Percentiles rank a stretch among this genome's conserved stretches.
phyloP scores from a whole-genome alignment of 768 basidiomycete species.

The Pilatotrama ljubarskyi region DNA sequence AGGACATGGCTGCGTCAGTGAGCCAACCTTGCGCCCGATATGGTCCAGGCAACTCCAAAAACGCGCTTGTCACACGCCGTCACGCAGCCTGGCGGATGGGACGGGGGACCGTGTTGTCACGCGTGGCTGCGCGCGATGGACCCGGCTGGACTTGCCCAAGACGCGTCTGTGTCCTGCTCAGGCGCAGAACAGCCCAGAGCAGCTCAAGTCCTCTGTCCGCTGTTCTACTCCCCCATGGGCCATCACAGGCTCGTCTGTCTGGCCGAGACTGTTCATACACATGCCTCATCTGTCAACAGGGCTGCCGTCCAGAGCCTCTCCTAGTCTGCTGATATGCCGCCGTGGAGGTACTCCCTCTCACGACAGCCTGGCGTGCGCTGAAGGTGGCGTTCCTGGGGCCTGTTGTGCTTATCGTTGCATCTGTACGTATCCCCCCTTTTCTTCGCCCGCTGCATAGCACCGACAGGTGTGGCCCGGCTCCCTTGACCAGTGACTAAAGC shows the following conservation, averaged over 20 bases:
- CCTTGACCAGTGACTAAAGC: too few species aligned
- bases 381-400: too few species aligned
- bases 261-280: not conserved
- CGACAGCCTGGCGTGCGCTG: not conserved
- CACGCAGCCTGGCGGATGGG: not conserved
- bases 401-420: not conserved
- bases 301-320: not conserved
- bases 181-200: not conserved
- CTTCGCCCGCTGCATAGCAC: not conserved
- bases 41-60: conserved; percentile 5
- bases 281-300: not conserved
- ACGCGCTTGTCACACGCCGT: conserved; percentile 5
- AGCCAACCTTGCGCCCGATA: not conserved
- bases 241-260: not conserved
- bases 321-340: not conserved
- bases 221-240: conserved; percentile 8
- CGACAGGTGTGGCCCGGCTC: not conserved
- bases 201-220: not conserved
- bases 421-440: not conserved
- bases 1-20: conserved; percentile 1
- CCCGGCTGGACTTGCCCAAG: not conserved
- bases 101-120: not conserved
- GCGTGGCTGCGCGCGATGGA: not conserved
- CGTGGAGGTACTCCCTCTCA: not conserved
- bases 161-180: too few species aligned